Conservation (phyloP, 169 alveolate genomes). For the Plasmodium fragile region DNA sequence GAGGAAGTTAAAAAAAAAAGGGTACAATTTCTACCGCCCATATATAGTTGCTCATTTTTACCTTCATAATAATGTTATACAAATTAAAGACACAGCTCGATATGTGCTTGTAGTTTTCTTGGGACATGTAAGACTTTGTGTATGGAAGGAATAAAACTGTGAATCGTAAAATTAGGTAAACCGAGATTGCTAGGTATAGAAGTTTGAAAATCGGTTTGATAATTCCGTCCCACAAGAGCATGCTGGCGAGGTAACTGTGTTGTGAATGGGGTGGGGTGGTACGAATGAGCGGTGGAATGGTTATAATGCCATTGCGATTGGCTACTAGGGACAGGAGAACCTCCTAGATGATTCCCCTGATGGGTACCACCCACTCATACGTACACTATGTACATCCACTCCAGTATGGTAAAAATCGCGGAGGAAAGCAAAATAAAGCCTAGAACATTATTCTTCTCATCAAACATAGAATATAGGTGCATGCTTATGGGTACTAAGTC, state of each 20-base stretch:
- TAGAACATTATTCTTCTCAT: conserved; percentile 44
- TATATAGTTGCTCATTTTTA: background rate
- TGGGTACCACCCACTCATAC: background rate
- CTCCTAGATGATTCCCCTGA: background rate
- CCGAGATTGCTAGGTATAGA: conserved; percentile 45
- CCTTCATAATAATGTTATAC: conserved; percentile 50
- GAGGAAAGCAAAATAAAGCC: conserved; percentile 64
- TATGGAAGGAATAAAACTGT: conserved; percentile 62
- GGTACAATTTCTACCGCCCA: background rate
- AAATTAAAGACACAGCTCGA: conserved; percentile 33
- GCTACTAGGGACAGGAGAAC: background rate
- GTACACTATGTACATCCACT: conserved; percentile 70
- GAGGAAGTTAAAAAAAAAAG: background rate
- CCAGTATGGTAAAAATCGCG: conserved; percentile 72
- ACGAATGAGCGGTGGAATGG: no score
- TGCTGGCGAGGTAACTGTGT: conserved; percentile 35
- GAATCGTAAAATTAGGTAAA: conserved; percentile 28
- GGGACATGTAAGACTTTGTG: conserved; percentile 60
- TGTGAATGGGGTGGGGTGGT: conserved; percentile 6
- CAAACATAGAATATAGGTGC: conserved; percentile 75
- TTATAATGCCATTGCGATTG: background rate
- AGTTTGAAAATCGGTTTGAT: conserved; percentile 61
- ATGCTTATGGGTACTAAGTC: conserved; percentile 76
- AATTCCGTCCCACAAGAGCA: conserved; percentile 66
- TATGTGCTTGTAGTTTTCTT: conserved; percentile 41